Conservation (phyloP, 208 protist genomes). For the Crithidia sp. region DNA sequence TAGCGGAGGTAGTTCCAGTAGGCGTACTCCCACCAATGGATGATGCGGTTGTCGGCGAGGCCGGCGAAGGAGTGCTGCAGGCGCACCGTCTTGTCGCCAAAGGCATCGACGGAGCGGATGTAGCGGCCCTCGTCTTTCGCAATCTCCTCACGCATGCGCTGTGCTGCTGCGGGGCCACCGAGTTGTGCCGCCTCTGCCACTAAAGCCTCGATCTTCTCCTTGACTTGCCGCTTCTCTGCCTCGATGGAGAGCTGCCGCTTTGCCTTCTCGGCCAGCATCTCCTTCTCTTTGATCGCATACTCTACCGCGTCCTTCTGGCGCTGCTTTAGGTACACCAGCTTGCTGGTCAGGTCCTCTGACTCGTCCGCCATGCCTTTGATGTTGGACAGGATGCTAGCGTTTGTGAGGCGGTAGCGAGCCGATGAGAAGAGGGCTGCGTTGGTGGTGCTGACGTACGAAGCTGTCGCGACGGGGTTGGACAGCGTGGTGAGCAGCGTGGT, state of each 20-base stretch:
- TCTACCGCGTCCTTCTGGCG: slow-evolving; percentile 80
- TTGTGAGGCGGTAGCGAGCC: slow-evolving; percentile 61
- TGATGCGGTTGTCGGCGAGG: slow-evolving; percentile 84
- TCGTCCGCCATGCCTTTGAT: slow-evolving; percentile 74
- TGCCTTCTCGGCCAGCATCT: slow-evolving; percentile 66
- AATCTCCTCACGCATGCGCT: slow-evolving; percentile 55
- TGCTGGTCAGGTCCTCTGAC: slow-evolving; percentile 68
- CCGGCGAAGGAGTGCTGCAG: slow-evolving; percentile 89
- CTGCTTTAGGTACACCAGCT: slow-evolving; percentile 71
- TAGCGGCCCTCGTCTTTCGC: slow-evolving; percentile 64
- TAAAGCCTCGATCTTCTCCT: slow-evolving; percentile 55
- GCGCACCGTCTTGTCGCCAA: slow-evolving; percentile 82
- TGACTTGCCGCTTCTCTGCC: slow-evolving; percentile 44
- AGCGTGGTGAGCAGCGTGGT: not conserved
- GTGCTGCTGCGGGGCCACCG: slow-evolving; percentile 52
- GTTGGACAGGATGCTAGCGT: slow-evolving; percentile 73
- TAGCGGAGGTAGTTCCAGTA: slow-evolving; percentile 92
- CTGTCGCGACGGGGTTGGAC: not conserved
- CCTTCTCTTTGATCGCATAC: slow-evolving; percentile 83
- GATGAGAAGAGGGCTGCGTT: not conserved
- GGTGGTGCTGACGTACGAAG: not conserved
- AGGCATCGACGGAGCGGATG: slow-evolving; percentile 81
- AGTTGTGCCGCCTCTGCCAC: slow-evolving; percentile 58
- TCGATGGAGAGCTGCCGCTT: slow-evolving; percentile 73
- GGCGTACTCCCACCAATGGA: slow-evolving; percentile 82